phyloP scores from a whole-genome alignment of 2,329 filamentous ascomycete species.

The Beauveria brongniartii region DNA sequence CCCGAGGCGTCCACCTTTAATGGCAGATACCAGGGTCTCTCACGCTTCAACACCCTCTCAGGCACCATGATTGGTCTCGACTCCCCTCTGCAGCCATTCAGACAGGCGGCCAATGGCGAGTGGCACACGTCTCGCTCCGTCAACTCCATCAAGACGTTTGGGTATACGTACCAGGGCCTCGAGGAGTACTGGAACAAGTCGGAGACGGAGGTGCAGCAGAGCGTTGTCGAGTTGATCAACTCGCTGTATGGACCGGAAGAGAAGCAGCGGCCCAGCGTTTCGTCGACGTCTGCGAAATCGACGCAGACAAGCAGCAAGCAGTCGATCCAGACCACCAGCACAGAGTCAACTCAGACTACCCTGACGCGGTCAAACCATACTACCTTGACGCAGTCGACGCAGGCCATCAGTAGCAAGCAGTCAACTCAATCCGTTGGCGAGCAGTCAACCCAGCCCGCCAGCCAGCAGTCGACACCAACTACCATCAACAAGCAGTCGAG shows the following conservation, averaged over 20 bases:
- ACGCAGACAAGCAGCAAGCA: not conserved
- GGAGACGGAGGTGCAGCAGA: slow-evolving; percentile 21
- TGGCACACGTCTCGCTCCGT: slow-evolving; percentile 36
- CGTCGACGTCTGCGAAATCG: not conserved
- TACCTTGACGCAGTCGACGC: not conserved
- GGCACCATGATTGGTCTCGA: slow-evolving; percentile 32
- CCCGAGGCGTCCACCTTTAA: slow-evolving; percentile 28
- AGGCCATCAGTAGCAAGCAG: not conserved
- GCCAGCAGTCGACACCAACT: too few relatives aligned
- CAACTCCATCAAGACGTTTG: slow-evolving; percentile 24
- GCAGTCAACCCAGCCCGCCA: too few relatives aligned
- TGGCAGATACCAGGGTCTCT: slow-evolving; percentile 25
- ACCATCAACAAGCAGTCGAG: too few relatives aligned
- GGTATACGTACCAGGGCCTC: slow-evolving; percentile 32
- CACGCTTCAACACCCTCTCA: slow-evolving; percentile 32
- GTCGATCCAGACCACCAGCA: not conserved
- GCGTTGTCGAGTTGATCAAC: slow-evolving; percentile 27
- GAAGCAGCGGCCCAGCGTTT: not conserved
- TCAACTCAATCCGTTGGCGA: too few relatives aligned
- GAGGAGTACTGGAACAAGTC: slow-evolving; percentile 30
- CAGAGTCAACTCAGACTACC: too few relatives aligned
- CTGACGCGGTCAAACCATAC: not conserved
- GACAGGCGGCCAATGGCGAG: slow-evolving; percentile 23
- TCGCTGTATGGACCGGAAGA: slow-evolving; percentile 21
- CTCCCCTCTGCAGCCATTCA: slow-evolving; percentile 44